These are phyloP conservation scores for Sphagnum contortum DNA, from an alignment of 225 moss, liverwort and hornwort species.

Conservation along the genomic window DNA sequence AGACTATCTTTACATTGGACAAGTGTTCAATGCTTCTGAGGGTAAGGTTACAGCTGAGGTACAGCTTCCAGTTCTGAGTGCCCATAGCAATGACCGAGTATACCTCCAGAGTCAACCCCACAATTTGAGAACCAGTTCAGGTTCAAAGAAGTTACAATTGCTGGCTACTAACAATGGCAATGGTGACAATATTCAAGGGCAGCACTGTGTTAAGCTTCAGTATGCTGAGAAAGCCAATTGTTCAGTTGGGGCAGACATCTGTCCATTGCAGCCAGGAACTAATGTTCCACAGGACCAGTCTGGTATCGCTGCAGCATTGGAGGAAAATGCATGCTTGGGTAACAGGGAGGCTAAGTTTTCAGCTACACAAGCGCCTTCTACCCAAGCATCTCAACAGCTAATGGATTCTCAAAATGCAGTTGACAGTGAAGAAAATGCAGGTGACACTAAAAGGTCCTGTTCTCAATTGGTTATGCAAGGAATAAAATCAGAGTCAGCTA, in stretches of 20 bases:
- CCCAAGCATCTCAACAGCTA: conserved; percentile 7
- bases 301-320: neutral
- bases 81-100: too few relatives aligned
- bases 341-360: conserved; percentile 9
- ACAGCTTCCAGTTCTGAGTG: conserved; percentile 4
- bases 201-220: too few relatives aligned
- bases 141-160: conserved; percentile 13
- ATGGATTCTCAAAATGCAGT: conserved; percentile 3
- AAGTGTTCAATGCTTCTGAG: conserved; percentile 26
- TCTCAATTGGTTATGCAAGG: conserved; percentile 4
- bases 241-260: too few relatives aligned
- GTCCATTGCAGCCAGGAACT: too few relatives aligned
- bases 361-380: conserved; percentile 14
- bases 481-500: conserved; percentile 1
- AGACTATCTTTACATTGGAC: conserved; percentile 37
- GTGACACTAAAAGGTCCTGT: conserved; percentile 8
- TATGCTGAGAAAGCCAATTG: too few relatives aligned
- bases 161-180: neutral
- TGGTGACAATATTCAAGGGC: too few relatives aligned
- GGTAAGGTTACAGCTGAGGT: conserved; percentile 45
- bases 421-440: conserved; percentile 12
- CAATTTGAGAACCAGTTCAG: conserved; percentile 1
- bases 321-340: conserved; percentile 1
- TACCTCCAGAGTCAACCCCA: too few relatives aligned
- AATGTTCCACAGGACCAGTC: too few relatives aligned